These are phyloP conservation scores for Dysphania ambrosioides DNA, from an alignment of 148 eudicot species.

Conservation along the genomic window DNA sequence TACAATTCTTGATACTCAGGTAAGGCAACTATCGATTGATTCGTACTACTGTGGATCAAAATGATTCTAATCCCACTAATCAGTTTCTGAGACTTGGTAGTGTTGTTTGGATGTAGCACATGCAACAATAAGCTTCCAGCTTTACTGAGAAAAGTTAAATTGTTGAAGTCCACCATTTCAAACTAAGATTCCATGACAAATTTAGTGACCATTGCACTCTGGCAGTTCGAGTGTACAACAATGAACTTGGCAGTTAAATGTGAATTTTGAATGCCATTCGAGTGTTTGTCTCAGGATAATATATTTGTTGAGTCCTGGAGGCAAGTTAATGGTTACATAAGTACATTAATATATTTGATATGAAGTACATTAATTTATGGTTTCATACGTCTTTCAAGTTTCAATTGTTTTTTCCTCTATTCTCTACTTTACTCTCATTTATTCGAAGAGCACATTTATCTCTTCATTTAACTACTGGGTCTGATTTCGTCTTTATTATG, in stretches of 20 bases:
- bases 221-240: background rate
- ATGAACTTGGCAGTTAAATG: background rate
- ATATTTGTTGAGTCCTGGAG: background rate
- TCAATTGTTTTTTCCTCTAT: background rate
- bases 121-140: background rate
- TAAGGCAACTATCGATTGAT: conserved; percentile 30
- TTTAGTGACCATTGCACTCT: background rate
- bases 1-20: conserved; percentile 58
- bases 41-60: background rate
- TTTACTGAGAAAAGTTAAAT: background rate
- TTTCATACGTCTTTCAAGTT: background rate
- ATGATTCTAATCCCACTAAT: background rate
- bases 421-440: background rate
- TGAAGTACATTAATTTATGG: no score
- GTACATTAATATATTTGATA: no score
- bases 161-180: background rate
- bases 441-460: background rate
- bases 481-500: background rate
- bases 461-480: background rate
- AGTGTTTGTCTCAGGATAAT: background rate
- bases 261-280: background rate
- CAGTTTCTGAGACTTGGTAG: background rate
- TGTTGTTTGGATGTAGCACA: background rate
- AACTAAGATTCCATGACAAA: no score
- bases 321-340: no score